Percentiles rank a stretch among this genome's conserved stretches.
These are phyloP conservation scores for Zymoseptoria pseudotritici DNA, from an alignment of 2,329 filamentous ascomycete species.

Conservation along the genomic window DNA sequence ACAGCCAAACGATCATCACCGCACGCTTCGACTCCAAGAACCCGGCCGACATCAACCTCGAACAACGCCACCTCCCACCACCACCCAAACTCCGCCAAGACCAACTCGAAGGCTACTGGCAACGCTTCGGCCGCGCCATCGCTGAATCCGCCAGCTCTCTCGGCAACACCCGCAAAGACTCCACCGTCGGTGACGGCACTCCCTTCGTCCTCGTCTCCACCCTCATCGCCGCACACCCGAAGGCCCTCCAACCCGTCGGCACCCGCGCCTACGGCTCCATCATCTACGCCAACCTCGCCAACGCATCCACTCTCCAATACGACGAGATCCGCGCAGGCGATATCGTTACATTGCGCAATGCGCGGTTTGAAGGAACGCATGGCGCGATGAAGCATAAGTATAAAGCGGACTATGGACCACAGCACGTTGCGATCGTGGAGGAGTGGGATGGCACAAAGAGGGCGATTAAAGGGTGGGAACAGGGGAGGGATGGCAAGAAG, in stretches of 20 bases:
- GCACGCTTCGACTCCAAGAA: constrained; percentile 71
- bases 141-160: constrained; percentile 59
- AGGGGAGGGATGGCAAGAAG: constrained; percentile 78
- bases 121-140: constrained; percentile 72
- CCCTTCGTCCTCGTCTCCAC: constrained; percentile 71
- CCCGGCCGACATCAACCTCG: constrained; percentile 62
- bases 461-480: constrained; percentile 92
- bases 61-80: constrained; percentile 80
- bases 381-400: constrained; percentile 96
- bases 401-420: constrained; percentile 60
- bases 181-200: constrained; percentile 75
- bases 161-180: constrained; percentile 65
- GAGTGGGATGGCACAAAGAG: constrained; percentile 99
- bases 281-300: constrained; percentile 91
- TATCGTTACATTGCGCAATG: constrained; percentile 86
- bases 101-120: constrained; percentile 80
- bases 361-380: constrained; percentile 78
- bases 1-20: constrained; percentile 86
- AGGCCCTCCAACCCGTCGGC: constrained; percentile 77
- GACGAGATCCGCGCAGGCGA: constrained; percentile 93
- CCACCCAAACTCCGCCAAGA: constrained; percentile 80
- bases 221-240: constrained; percentile 57
- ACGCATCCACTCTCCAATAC: constrained; percentile 80
- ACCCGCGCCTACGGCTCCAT: constrained; percentile 82
- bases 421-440: constrained; percentile 83